phyloP scores from a whole-genome alignment of 2,329 filamentous ascomycete genomes.

The Fusarium nodosum region DNA sequence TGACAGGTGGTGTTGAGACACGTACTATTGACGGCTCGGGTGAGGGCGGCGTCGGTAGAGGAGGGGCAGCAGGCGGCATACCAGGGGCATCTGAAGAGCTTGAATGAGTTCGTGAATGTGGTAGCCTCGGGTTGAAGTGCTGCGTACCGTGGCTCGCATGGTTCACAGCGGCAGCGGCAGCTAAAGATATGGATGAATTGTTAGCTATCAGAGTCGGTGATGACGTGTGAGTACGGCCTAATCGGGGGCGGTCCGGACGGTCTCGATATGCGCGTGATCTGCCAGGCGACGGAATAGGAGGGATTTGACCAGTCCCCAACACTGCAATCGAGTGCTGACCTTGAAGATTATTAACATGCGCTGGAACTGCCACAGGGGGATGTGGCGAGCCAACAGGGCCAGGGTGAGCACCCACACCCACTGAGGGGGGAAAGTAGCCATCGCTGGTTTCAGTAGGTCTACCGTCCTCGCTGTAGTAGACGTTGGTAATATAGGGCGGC shows the following conservation, averaged over 20 bases:
- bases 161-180: conserved; percentile 52
- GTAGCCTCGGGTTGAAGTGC: conserved; percentile 56
- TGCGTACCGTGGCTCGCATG: conserved; percentile 51
- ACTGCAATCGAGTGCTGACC: conserved; percentile 79
- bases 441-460: conserved; percentile 76
- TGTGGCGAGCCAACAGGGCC: conserved; percentile 60
- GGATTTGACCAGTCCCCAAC: conserved; percentile 82
- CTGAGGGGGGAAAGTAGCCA: conserved; percentile 87
- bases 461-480: conserved; percentile 72
- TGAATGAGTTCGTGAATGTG: conserved; percentile 71
- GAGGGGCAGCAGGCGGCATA: conserved; percentile 63
- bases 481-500: conserved; percentile 57
- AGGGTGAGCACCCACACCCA: conserved; percentile 62
- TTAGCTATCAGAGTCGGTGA: conserved; percentile 79
- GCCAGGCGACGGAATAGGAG: conserved; percentile 85
- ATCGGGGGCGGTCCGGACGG: conserved; percentile 70
- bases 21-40: conserved; percentile 61
- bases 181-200: conserved; percentile 55
- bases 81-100: conserved; percentile 67
- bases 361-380: conserved; percentile 57
- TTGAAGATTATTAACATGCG: conserved; percentile 54
- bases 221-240: conserved; percentile 80
- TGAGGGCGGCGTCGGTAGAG: conserved; percentile 66
- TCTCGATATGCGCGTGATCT: conserved; percentile 68
- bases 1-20: conserved; percentile 67